These are phyloP conservation scores for Rubia yunnanensis DNA, from an alignment of 257 asterid genomes.

Conservation along the genomic window DNA sequence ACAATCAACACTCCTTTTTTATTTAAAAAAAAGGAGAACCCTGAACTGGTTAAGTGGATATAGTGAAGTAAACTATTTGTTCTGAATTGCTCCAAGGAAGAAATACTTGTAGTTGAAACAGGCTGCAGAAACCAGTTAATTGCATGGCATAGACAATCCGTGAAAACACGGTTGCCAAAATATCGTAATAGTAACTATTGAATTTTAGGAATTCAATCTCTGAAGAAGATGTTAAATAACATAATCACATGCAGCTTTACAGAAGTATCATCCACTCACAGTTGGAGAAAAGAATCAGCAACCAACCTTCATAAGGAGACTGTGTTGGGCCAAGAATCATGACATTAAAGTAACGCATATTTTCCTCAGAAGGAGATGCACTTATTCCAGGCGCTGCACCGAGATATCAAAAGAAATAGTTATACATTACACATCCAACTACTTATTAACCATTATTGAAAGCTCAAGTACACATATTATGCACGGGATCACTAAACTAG, in stretches of 20 bases:
- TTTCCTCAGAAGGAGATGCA: conserved; percentile 97
- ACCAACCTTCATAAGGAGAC: conserved; percentile 94
- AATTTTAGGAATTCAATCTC: no score
- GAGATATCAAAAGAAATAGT: conserved; percentile 13
- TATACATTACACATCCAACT: not conserved
- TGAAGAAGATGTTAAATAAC: no score
- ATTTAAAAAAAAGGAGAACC: not conserved
- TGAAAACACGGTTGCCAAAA: not conserved
- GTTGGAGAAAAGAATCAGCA: not conserved
- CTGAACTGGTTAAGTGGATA: not conserved
- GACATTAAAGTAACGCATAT: conserved; percentile 96
- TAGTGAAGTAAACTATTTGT: not conserved
- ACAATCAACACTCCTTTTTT: not conserved
- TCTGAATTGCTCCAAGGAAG: not conserved
- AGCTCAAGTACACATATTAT: not conserved
- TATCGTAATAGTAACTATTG: no score
- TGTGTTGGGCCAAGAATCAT: conserved; percentile 99
- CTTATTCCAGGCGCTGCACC: conserved; percentile 98
- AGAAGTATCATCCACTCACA: not conserved
- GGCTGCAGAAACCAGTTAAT: not conserved
- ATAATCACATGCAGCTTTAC: not conserved
- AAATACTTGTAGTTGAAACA: not conserved
- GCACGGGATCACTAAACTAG: not conserved
- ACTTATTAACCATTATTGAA: not conserved
- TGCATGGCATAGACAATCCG: not conserved